phyloP scores from a whole-genome alignment of 2,329 filamentous ascomycete genomes.

The Metarhizium guizhouense region DNA sequence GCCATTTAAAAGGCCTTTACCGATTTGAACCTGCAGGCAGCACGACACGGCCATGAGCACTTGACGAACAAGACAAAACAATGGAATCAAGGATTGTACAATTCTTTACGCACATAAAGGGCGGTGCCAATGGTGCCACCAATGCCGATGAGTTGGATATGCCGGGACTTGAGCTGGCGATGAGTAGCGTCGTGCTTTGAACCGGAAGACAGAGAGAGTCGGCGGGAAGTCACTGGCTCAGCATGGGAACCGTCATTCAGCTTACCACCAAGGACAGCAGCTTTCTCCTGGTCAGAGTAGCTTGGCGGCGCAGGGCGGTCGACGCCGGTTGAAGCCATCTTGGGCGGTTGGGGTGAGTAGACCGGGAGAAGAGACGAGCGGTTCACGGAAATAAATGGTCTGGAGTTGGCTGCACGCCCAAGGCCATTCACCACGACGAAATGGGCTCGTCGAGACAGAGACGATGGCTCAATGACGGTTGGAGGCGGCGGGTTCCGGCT shows the following conservation, averaged over 20 bases:
- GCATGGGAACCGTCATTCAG: neutral
- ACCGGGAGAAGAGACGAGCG: neutral
- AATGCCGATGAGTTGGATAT: slow-evolving; percentile 53
- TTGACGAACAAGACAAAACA: neutral
- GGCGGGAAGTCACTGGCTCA: slow-evolving; percentile 1
- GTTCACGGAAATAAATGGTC: neutral
- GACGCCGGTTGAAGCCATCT: slow-evolving; percentile 15
- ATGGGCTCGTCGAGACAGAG: neutral
- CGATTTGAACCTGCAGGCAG: slow-evolving; percentile 40
- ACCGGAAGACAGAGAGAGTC: slow-evolving; percentile 11
- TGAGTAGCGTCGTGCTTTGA: slow-evolving; percentile 33
- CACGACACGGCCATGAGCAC: slow-evolving; percentile 10
- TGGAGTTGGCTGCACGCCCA: neutral
- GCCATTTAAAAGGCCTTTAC: slow-evolving; percentile 46
- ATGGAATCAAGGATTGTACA: neutral
- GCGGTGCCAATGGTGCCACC: slow-evolving; percentile 57
- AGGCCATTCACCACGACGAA: neutral
- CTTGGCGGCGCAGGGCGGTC: slow-evolving; percentile 10
- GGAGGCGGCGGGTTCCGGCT: neutral
- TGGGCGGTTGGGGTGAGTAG: neutral
- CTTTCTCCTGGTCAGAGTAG: slow-evolving; percentile 15
- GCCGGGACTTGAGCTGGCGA: slow-evolving; percentile 43
- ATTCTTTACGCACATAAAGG: slow-evolving; percentile 35
- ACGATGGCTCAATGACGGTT: neutral
- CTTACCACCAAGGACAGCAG: neutral